Conservation (phyloP, 495 filamentous ascomycete species). For the Penicillium manginii region DNA sequence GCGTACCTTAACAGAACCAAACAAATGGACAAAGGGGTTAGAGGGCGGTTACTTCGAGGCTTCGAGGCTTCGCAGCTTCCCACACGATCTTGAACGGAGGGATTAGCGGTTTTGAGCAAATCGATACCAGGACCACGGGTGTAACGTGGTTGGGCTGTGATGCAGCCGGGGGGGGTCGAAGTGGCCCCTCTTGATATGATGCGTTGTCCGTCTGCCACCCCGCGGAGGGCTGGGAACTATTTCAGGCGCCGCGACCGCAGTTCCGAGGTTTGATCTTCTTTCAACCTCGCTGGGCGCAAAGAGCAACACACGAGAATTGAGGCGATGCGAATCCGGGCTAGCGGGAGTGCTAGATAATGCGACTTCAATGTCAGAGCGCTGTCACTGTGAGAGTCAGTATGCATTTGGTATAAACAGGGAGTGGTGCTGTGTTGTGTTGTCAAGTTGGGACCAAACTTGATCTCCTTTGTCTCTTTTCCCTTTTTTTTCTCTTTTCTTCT, state of each 20-base stretch:
- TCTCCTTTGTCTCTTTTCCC: constrained; percentile 1
- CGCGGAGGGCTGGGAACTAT: constrained; percentile 30
- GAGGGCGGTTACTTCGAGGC: no score
- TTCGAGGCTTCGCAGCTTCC: no score
- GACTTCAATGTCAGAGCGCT: constrained; percentile 31
- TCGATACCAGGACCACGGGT: constrained; percentile 40
- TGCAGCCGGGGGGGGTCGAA: constrained; percentile 46
- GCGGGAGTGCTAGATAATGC: constrained; percentile 20
- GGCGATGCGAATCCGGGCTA: constrained; percentile 35
- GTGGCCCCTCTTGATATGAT: constrained; percentile 45
- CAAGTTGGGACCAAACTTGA: background rate
- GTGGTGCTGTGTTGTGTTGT: background rate
- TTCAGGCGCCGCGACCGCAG: constrained; percentile 14
- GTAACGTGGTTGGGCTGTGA: constrained; percentile 58
- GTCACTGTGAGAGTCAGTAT: background rate
- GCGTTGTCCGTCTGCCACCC: constrained; percentile 48
- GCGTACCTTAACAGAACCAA: constrained; percentile 39
- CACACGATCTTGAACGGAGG: constrained; percentile 27
- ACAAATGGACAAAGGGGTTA: constrained; percentile 12
- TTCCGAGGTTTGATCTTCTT: constrained; percentile 9
- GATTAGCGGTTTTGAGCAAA: constrained; percentile 45
- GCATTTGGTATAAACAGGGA: no score
- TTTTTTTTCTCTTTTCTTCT: background rate
- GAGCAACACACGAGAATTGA: constrained; percentile 21
- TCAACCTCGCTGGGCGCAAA: background rate